phyloP scores from a whole-genome alignment of 441 rosid species.

The Gossypium aridum region DNA sequence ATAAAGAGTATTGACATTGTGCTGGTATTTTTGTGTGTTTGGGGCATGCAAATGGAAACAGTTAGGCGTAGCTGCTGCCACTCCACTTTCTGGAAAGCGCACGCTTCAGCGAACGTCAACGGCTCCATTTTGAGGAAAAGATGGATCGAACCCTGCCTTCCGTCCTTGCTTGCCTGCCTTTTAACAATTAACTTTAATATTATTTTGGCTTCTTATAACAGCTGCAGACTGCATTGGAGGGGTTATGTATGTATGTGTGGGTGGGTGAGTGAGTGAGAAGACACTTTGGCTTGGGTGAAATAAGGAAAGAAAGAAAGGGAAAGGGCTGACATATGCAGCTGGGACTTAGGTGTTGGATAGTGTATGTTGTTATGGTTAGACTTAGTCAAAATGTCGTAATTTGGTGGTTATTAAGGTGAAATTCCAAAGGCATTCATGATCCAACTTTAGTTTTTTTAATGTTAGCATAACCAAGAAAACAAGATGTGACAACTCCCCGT shows the following conservation, averaged over 20 bases:
- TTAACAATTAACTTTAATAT: neutral
- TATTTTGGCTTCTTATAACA: neutral
- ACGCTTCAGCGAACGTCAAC: conserved; percentile 48
- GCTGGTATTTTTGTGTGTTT: conserved; percentile 9
- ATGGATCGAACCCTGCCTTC: neutral
- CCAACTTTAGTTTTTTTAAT: neutral
- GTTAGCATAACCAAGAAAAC: neutral
- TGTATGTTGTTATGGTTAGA: too few relatives aligned
- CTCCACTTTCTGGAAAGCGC: conserved; percentile 36
- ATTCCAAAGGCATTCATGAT: too few relatives aligned
- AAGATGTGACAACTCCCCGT: neutral
- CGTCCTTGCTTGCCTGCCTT: neutral
- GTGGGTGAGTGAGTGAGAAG: too few relatives aligned
- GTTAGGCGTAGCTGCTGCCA: conserved; percentile 38
- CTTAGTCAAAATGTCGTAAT: too few relatives aligned
- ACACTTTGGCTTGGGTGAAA: too few relatives aligned
- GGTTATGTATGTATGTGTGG: too few relatives aligned
- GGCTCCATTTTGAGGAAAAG: conserved; percentile 57
- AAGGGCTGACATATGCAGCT: too few relatives aligned
- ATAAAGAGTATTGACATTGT: conserved; percentile 9
- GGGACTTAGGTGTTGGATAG: too few relatives aligned
- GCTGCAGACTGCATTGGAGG: neutral
- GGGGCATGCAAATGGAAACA: conserved; percentile 19
- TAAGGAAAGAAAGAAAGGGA: too few relatives aligned
- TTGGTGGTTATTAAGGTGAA: too few relatives aligned